These are phyloP conservation scores for Calocybe gambosa DNA, from an alignment of 1,284 basidiomycete genomes.

Conservation along the genomic window DNA sequence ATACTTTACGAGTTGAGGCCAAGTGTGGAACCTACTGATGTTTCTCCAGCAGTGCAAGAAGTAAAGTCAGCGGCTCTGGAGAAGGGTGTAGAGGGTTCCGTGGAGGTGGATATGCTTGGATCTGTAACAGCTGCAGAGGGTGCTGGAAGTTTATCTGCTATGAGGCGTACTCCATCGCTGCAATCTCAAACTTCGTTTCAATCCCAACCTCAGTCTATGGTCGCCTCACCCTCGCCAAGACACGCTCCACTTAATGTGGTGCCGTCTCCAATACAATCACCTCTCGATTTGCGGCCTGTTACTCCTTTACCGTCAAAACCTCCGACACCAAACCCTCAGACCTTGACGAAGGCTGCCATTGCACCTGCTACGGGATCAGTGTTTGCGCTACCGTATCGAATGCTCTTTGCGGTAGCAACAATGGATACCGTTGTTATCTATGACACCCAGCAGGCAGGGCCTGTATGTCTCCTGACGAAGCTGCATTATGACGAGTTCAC, in stretches of 20 bases:
- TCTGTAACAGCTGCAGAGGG: slow-evolving; percentile 23
- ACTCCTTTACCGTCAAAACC: slow-evolving; percentile 56
- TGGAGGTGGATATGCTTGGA: slow-evolving; percentile 57
- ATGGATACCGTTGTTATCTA: slow-evolving; percentile 96
- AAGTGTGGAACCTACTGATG: slow-evolving; percentile 39
- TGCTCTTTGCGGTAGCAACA: slow-evolving; percentile 94
- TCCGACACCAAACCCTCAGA: slow-evolving; percentile 34
- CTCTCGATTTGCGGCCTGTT: slow-evolving; percentile 49
- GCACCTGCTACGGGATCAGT: slow-evolving; percentile 46
- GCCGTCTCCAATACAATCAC: slow-evolving; percentile 55
- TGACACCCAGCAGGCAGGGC: slow-evolving; percentile 94
- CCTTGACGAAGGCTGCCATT: slow-evolving; percentile 16
- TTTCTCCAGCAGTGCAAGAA: slow-evolving; percentile 26
- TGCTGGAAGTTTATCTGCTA: slow-evolving; percentile 20
- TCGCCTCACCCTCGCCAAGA: slow-evolving; percentile 32
- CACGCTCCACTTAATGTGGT: slow-evolving; percentile 22
- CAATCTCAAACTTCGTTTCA: slow-evolving; percentile 9
- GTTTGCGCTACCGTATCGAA: slow-evolving; percentile 88
- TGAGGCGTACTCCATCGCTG: slow-evolving; percentile 24
- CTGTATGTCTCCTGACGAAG: slow-evolving; percentile 90
- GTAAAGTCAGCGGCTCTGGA: slow-evolving; percentile 51
- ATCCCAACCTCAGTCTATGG: slow-evolving; percentile 17
- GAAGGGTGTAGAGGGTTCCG: slow-evolving; percentile 61
- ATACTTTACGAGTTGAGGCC: slow-evolving; percentile 84
- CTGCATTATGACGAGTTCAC: slow-evolving; percentile 98